Conservation (phyloP, 805 yeast species). For the Ogataea neopini region DNA sequence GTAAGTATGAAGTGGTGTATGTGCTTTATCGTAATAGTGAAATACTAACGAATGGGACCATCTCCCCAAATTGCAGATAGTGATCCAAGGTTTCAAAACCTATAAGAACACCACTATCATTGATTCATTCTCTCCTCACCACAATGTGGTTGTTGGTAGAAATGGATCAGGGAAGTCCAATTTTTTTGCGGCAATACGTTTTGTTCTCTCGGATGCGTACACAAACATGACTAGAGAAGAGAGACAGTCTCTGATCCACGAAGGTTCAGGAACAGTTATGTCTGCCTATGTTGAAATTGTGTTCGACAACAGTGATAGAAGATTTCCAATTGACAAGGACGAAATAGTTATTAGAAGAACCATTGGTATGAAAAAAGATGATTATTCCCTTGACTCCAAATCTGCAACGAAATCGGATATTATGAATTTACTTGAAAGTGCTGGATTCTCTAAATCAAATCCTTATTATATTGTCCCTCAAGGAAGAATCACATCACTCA, state of each 20-base stretch:
- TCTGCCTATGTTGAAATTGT: conserved; percentile 90
- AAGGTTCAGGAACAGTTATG: conserved; percentile 87
- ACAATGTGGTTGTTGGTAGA: conserved; percentile 86
- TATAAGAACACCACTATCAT: conserved; percentile 81
- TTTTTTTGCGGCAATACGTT: conserved; percentile 91
- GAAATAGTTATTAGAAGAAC: conserved; percentile 83
- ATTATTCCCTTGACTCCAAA: conserved; percentile 79
- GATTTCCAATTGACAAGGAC: conserved; percentile 68
- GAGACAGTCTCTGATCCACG: conserved; percentile 83
- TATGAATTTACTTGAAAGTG: conserved; percentile 80
- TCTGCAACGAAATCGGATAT: conserved; percentile 79
- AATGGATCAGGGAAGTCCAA: conserved; percentile 98
- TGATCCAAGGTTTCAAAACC: conserved; percentile 91
- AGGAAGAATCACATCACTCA: conserved; percentile 84
- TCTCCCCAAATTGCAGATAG: conserved; percentile 42
- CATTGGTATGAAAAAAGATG: conserved; percentile 91
- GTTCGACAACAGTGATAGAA: conserved; percentile 75
- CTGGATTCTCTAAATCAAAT: conserved; percentile 87
- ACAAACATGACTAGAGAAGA: conserved; percentile 83
- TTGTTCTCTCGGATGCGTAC: conserved; percentile 88
- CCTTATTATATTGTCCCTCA: conserved; percentile 98
- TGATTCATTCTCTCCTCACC: conserved; percentile 74
- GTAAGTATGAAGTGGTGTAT: conserved; percentile 26
- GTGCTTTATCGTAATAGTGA: too few relatives aligned
- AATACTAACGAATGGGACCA: conserved; percentile 4